Base-by-base conservation (phyloP, 306 rosid species). In the Ziziphus jujuba region DNA sequence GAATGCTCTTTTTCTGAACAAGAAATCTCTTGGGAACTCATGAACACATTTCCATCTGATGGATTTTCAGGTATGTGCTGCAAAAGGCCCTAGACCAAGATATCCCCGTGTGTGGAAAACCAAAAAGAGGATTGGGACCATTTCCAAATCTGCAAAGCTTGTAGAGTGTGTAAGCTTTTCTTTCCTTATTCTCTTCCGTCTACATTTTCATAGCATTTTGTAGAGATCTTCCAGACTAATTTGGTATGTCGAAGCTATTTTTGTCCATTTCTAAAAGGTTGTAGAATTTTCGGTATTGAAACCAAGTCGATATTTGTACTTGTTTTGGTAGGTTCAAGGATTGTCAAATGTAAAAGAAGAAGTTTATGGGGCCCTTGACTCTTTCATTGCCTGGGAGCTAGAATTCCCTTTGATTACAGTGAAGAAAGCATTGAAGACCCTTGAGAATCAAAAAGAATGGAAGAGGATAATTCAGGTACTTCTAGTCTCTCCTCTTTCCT, bases 311-410 rank as follows among this genome's bases (percentile, higher is more conserved):
- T 24, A n/a, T 10, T 20, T n/a, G 21, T 45, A 2, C 70, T 52
- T 17, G n/a, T 81, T 15, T 49, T 28, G 33, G 45, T 82, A 93
- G 99, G 65, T 90, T 71, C 88, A 84, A 79, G 87, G 75, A 40
- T 69, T 90, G 72, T 90, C 97, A 51, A 90, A 93, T 75, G 95
- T 93, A 71, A 93, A 93, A 84, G 99, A 93, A 85, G 99, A 93
- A 84, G 89, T 93, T 57, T 93, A 93, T 70, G 99, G 96, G 23
- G 97, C 97, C 70, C 99, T 93, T 67, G 99, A 93, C 87, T 80
- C 99, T 50, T 90, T 83, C 74, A 87, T 93, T 77, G 99, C 99
- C 13, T 93, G 99, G 97, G 99, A 93, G 49, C 72, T 93, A 58
- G 99, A 93, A 69, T 93, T 93, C 71, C 99, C 97, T 70, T 75